Percentiles rank a stretch among this genome's conserved stretches.
Evolutionary conservation across 2,329 filamentous ascomycete species (phyloP).

Genomic region (Metarhizium guizhouense): DNA sequence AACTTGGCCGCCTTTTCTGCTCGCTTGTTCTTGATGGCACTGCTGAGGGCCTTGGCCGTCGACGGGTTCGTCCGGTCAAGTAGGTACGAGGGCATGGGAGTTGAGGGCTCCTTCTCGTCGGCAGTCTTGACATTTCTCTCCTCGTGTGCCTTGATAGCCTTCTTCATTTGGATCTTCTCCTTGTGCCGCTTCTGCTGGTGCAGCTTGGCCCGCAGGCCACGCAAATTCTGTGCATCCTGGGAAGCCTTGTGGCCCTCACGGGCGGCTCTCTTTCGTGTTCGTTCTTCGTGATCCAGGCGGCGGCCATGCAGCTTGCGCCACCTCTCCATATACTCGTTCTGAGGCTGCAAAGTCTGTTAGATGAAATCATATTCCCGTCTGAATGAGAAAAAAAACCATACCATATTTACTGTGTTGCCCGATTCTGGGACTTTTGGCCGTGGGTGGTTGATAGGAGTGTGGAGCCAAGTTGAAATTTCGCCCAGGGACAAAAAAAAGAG

Average conservation of each 20-base stretch:
- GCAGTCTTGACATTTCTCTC: conserved; percentile 91
- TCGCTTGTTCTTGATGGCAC: conserved; percentile 92
- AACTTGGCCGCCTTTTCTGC: conserved; percentile 92
- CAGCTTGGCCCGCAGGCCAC: conserved; percentile 84
- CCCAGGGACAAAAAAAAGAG: conserved; percentile 6
- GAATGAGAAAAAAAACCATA: background rate
- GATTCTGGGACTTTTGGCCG: background rate
- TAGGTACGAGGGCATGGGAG: conserved; percentile 84
- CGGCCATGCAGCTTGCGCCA: conserved; percentile 50
- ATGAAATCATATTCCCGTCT: background rate
- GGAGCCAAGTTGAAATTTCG: conserved; percentile 8
- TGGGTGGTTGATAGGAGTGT: background rate
- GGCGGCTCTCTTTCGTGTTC: conserved; percentile 74
- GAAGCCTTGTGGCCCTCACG: conserved; percentile 84
- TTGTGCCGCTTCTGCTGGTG: conserved; percentile 88
- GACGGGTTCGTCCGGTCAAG: conserved; percentile 66
- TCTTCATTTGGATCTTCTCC: conserved; percentile 98
- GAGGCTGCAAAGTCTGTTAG: conserved; percentile 45
- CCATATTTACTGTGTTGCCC: conserved; percentile 5
- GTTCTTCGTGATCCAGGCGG: conserved; percentile 73
- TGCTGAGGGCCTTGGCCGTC: conserved; percentile 61
- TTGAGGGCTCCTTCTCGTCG: conserved; percentile 67
- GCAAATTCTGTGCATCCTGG: conserved; percentile 85
- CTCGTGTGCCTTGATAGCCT: conserved; percentile 89
- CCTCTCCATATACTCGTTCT: conserved; percentile 73